Base-by-base conservation (phyloP, 169 alveolate genomes). In the Babesia caballi region DNA sequence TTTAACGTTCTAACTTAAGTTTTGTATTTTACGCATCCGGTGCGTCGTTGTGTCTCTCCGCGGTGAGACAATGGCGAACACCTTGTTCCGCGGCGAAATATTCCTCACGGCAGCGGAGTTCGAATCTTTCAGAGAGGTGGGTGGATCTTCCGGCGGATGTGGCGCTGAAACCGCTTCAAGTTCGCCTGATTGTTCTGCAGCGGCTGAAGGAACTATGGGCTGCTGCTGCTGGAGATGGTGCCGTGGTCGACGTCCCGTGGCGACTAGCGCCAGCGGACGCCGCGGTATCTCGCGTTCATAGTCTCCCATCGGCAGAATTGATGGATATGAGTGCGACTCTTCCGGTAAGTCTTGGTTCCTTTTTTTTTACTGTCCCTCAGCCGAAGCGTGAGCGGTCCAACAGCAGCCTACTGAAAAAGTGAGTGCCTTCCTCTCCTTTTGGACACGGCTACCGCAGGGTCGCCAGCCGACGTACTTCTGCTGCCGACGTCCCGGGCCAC, bases 171-270 rank as follows among this genome's bases (percentile, higher is more conserved):
- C 5, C 0, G 30, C 14, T 23, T 63, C 2, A 17, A 8, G 25
- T 6, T 1, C 23, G 6, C 12, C 4, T 63, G 2, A 63, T 14
- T 46, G 8, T 49, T 63, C 27, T 47, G 28, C 73, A 63, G 73
- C 28, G 73, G 25, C 25, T 63, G 73, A 21, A 63, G 9, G 47
- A 63, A 40, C 73, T 63, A 60, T 63, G 73, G 52, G 35, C n/a
- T 14, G 42, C 58, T 11, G 38, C 60, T 11, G 28, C 50, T 8
- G 60, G 27, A 7, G 73, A 49, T n/a, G 73, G 38, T 19, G 58
- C 73, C 23, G 50, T 51, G 42, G 73, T 63, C 5, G 51, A 63
- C 58, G 60, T 63, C 23, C 63, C 73, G 14, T 63, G 73, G 73
- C 52, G 46, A 40, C 47, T 63, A 21, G 54, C 49, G 30, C 60